Evolutionary conservation across 2,329 filamentous ascomycete species (phyloP).

Genomic region (Xylaria arbuscula): DNA sequence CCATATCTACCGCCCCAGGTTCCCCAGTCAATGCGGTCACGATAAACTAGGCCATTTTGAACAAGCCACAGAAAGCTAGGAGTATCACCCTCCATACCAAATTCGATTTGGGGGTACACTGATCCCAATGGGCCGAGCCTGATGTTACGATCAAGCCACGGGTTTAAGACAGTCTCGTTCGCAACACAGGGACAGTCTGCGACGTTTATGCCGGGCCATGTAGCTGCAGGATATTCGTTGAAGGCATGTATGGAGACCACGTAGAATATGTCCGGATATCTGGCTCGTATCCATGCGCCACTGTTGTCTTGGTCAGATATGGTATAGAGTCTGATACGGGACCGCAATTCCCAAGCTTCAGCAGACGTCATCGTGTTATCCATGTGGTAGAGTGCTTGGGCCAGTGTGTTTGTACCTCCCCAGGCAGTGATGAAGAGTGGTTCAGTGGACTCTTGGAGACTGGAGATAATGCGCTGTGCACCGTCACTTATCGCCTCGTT

Average conservation of each 20-base stretch:
- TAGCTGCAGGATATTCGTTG: constrained; percentile 64
- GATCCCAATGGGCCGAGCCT: constrained; percentile 54
- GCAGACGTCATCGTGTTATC: constrained; percentile 42
- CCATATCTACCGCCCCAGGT: constrained; percentile 56
- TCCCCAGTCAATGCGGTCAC: constrained; percentile 56
- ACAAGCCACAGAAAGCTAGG: constrained; percentile 58
- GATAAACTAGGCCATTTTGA: constrained; percentile 57
- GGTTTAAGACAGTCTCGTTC: constrained; percentile 43
- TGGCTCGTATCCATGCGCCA: constrained; percentile 65
- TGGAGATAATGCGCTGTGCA: constrained; percentile 48
- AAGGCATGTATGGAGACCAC: constrained; percentile 67
- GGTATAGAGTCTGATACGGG: constrained; percentile 62
- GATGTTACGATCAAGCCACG: constrained; percentile 60
- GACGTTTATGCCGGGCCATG: constrained; percentile 64
- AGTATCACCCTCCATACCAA: constrained; percentile 60
- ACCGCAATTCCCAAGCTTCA: constrained; percentile 51
- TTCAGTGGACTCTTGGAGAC: constrained; percentile 49
- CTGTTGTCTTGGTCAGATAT: constrained; percentile 71
- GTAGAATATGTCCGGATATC: constrained; percentile 66
- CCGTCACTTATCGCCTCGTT: constrained; percentile 53
- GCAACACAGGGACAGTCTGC: constrained; percentile 54
- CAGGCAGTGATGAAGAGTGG: constrained; percentile 62
- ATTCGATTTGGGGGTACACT: constrained; percentile 56
- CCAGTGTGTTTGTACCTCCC: constrained; percentile 63
- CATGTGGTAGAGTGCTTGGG: constrained; percentile 58